Conservation (phyloP, 305 asterid genomes). For the Solanum aculeatissimum region DNA sequence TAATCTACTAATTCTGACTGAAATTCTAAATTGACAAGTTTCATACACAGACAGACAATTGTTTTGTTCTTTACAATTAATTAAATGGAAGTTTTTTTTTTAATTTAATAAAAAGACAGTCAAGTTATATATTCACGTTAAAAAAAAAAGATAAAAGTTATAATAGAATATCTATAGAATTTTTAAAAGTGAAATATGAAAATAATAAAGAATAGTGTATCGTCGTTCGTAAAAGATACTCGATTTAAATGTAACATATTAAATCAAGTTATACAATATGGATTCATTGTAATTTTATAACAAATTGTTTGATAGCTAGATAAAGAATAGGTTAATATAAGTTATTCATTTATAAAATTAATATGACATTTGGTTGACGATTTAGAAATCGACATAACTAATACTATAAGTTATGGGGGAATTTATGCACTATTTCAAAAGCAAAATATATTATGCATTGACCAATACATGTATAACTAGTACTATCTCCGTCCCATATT, state of each 20-base stretch:
- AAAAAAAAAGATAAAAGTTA: background rate
- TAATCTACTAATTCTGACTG: background rate
- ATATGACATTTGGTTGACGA: too few relatives aligned
- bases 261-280: background rate
- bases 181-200: background rate
- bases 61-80: background rate
- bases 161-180: background rate
- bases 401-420: too few relatives aligned
- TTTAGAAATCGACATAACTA: too few relatives aligned
- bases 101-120: background rate
- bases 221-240: fast-evolving
- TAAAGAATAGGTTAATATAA: too few relatives aligned
- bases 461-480: too few relatives aligned
- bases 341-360: too few relatives aligned
- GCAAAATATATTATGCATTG: too few relatives aligned
- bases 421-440: too few relatives aligned
- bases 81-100: background rate
- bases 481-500: too few relatives aligned
- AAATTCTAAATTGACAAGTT: background rate
- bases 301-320: too few relatives aligned
- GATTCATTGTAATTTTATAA: too few relatives aligned
- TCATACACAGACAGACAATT: background rate
- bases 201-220: background rate
- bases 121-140: background rate
- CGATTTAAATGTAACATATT: background rate